These are phyloP conservation scores for Claviceps digitariae DNA, from an alignment of 2,329 filamentous ascomycete species.

Conservation along the genomic window DNA sequence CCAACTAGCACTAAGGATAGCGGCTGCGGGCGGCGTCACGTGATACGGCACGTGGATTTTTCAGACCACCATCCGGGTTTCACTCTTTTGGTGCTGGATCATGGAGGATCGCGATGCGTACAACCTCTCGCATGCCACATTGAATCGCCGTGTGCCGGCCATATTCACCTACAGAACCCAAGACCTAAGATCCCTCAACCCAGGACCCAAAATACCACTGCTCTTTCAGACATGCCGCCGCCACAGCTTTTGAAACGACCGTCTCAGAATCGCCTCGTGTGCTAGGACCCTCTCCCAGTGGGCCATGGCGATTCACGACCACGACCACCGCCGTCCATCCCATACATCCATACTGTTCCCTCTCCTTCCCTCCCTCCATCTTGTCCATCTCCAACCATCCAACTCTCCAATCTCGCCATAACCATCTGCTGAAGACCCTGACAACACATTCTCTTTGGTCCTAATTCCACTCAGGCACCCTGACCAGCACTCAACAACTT, in stretches of 20 bases:
- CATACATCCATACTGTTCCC: not conserved
- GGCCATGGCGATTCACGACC: not conserved
- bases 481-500: too few relatives aligned
- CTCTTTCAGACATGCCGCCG: not conserved
- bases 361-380: not conserved
- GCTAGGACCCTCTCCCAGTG: constrained; percentile 2
- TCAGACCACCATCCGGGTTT: not conserved
- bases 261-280: constrained; percentile 8
- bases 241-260: constrained; percentile 6
- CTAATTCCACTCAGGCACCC: too few relatives aligned
- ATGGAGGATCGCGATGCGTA: too few relatives aligned
- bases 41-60: not conserved
- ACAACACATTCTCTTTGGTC: not conserved
- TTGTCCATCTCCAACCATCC: not conserved
- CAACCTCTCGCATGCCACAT: too few relatives aligned
- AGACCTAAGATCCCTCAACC: too few relatives aligned
- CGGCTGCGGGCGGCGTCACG: too few relatives aligned
- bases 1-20: too few relatives aligned
- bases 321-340: not conserved
- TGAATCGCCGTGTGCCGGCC: too few relatives aligned
- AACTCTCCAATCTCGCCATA: not conserved
- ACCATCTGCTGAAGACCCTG: not conserved
- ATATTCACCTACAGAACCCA: too few relatives aligned
- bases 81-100: too few relatives aligned
- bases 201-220: not conserved